phyloP scores from a whole-genome alignment of 1,139 yeast genomes.

The Kazachstania sp. region DNA sequence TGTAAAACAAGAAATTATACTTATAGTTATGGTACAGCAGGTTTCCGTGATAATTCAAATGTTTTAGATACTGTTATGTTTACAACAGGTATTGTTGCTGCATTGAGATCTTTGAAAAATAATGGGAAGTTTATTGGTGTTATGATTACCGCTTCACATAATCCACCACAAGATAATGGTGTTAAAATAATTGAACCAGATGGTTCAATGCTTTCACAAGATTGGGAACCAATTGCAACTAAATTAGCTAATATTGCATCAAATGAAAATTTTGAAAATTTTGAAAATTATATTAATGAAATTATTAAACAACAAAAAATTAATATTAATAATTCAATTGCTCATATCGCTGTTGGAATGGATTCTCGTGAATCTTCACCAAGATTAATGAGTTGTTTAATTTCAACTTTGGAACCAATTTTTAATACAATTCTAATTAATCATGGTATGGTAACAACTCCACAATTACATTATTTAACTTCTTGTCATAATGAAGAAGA shows the following conservation, averaged over 20 bases:
- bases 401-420: conserved; percentile 53
- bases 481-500: conserved; percentile 46
- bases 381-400: conserved; percentile 50
- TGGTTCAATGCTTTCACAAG: conserved; percentile 82
- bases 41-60: conserved; percentile 74
- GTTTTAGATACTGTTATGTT: conserved; percentile 74
- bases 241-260: conserved; percentile 58
- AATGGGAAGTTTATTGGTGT: conserved; percentile 70
- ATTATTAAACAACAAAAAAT: conserved; percentile 32
- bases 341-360: conserved; percentile 47
- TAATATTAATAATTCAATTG: conserved; percentile 10
- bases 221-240: conserved; percentile 84
- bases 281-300: conserved; percentile 28
- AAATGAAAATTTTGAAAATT: conserved; percentile 7
- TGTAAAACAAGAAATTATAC: conserved; percentile 34
- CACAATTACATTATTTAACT: conserved; percentile 86
- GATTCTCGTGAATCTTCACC: conserved; percentile 80
- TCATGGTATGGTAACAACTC: conserved; percentile 77
- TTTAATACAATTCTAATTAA: conserved; percentile 39
- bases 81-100: conserved; percentile 76
- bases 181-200: conserved; percentile 88
- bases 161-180: conserved; percentile 94
- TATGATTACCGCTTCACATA: conserved; percentile 96
- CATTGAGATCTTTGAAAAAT: conserved; percentile 65
- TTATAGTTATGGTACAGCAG: conserved; percentile 89